Base-by-base conservation (phyloP, 2,329 filamentous ascomycete species). In the Xylariaceae sp. region DNA sequence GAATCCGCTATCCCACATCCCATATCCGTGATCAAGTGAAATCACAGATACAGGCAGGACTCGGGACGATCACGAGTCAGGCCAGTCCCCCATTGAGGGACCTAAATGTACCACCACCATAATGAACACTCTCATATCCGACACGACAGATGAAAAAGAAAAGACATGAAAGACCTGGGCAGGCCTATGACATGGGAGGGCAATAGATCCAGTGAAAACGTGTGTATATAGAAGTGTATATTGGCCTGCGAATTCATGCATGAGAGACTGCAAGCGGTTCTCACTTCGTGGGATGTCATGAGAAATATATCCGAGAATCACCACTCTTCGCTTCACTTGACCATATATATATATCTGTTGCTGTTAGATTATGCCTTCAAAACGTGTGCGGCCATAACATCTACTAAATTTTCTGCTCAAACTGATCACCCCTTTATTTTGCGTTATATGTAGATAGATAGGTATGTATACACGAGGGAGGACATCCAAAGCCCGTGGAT, bases 221-320 rank as follows among this genome's bases (percentile, higher is more conserved):
- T 56, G 56, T 60, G 49, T 64, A 59, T 62, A 57, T 62, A 63
- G 56, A 53, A 51, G 45, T 55, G 51, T 61, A 57, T 18, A 48
- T 42, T 44, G 53, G 35, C 23, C 30, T 13, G 37, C 37, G 37
- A 30, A 30, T 30, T 30, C 23, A 47, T 45, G 15, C 4, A 57
- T 10, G 53, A 35, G 51, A 56, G 47, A 45, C 18, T 17, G 44
- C 10, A 45, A 3, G 8, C 35, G 23, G 23, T 30, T 30, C 23
- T 30, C 23, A 30, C 23, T 30, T 30, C 23, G 23, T 13, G n/a
- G 45, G 8, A 30, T 30, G 23, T 30, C 23, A 30, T 30, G 5
- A 10, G 54, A 60, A 59, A 61, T 61, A 55, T 58, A 60, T 56
- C 37, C 50, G 59, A 64, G 55, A 60, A 64, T 62, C 56, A 60